These are phyloP conservation scores for Leucosporidium yakuticum DNA, from an alignment of 768 basidiomycete genomes.

Conservation along the genomic window DNA sequence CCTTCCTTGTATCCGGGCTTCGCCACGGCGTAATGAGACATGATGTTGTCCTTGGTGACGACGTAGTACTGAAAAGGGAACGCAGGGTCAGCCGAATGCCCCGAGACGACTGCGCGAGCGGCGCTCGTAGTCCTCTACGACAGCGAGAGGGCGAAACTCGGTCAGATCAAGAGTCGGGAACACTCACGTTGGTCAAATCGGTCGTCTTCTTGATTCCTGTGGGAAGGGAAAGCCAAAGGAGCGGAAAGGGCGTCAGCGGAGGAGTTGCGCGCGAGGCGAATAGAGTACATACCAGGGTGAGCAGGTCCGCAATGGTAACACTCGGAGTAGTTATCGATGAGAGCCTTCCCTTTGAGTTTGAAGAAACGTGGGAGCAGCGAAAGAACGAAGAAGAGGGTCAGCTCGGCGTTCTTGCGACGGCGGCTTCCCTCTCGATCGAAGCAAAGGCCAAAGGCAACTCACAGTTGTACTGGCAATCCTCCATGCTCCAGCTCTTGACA, in stretches of 20 bases:
- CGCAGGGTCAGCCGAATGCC: background rate
- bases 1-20: background rate
- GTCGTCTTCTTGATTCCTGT: background rate
- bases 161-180: too few species aligned
- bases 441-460: too few species aligned
- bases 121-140: too few species aligned
- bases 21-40: background rate
- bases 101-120: too few species aligned
- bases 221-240: too few species aligned
- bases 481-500: background rate
- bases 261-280: background rate
- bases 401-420: too few species aligned
- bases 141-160: too few species aligned
- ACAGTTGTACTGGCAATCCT: conserved; percentile 2
- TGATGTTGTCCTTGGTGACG: background rate
- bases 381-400: too few species aligned
- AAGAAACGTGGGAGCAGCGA: too few species aligned
- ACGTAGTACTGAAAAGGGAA: background rate
- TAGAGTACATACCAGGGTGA: background rate
- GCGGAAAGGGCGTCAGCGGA: background rate
- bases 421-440: too few species aligned
- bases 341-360: background rate
- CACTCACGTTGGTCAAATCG: background rate
- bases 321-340: background rate
- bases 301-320: background rate